These are phyloP conservation scores for Aquilaria malaccensis DNA, from an alignment of 345 rosid genomes.

Conservation along the genomic window DNA sequence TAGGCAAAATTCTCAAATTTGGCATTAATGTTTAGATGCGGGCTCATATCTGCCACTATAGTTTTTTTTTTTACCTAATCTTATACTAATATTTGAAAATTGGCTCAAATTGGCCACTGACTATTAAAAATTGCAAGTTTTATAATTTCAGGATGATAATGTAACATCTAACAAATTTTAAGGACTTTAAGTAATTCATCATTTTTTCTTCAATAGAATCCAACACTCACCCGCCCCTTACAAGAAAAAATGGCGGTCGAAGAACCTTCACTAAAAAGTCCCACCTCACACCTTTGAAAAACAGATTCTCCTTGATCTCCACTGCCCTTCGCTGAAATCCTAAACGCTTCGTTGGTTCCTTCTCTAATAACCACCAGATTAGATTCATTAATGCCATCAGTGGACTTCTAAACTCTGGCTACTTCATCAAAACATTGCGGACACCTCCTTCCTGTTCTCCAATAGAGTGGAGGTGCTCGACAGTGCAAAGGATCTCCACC, in stretches of 20 bases:
- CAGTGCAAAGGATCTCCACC: slow-evolving; percentile 79
- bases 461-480: slow-evolving; percentile 64
- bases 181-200: too few species aligned
- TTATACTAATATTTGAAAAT: too few species aligned
- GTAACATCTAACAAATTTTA: too few species aligned
- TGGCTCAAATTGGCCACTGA: too few species aligned
- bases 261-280: slow-evolving; percentile 62
- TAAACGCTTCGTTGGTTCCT: slow-evolving; percentile 61
- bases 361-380: slow-evolving; percentile 57
- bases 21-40: too few species aligned
- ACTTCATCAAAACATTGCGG: slow-evolving; percentile 50
- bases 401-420: slow-evolving; percentile 58
- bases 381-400: slow-evolving; percentile 53
- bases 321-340: slow-evolving; percentile 62
- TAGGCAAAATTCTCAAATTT: too few species aligned
- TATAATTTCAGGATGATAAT: too few species aligned
- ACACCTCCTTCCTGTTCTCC: slow-evolving; percentile 77
- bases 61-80: too few species aligned
- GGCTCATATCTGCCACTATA: too few species aligned
- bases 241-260: slow-evolving; percentile 71
- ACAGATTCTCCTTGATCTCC: slow-evolving; percentile 73
- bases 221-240: too few species aligned
- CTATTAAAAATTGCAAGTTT: too few species aligned
- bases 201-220: too few species aligned
- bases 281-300: slow-evolving; percentile 69